Percentiles rank a stretch among this genome's conserved stretches.
These are phyloP conservation scores for Chalciporus sphaerocephalus DNA, from an alignment of 768 basidiomycete genomes.

Conservation along the genomic window DNA sequence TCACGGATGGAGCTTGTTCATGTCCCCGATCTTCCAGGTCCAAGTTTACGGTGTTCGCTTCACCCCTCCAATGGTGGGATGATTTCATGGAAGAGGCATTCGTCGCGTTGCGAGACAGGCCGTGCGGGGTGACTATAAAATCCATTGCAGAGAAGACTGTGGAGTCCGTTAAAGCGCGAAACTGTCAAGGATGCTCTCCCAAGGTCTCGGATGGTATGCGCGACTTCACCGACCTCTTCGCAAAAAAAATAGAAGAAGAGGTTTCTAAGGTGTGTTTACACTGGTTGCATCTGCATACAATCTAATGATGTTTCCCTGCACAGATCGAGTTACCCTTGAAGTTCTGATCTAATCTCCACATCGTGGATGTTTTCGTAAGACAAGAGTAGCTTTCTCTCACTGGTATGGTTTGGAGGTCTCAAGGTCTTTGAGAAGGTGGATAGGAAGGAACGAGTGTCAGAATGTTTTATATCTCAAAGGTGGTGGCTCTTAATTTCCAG, in stretches of 20 bases:
- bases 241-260: constrained; percentile 7
- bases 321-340: constrained; percentile 3
- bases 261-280: constrained; percentile 11
- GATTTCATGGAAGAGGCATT: constrained; percentile 16
- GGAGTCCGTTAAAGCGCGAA: neutral
- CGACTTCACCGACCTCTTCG: constrained; percentile 12
- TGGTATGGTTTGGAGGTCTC: too few species aligned
- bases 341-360: too few species aligned
- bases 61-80: constrained; percentile 21
- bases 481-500: too few species aligned
- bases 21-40: neutral
- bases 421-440: too few species aligned
- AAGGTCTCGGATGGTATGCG: constrained; percentile 11
- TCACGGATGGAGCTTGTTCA: neutral
- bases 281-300: neutral
- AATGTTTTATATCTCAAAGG: too few species aligned
- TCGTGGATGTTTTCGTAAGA: too few species aligned
- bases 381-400: too few species aligned
- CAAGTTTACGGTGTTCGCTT: neutral
- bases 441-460: too few species aligned
- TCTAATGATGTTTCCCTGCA: neutral
- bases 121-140: constrained; percentile 11
- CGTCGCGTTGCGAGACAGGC: constrained; percentile 15
- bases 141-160: neutral
- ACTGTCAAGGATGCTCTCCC: constrained; percentile 3